Percentiles rank a stretch among this genome's conserved stretches.
Evolutionary conservation across 2,329 filamentous ascomycete genomes (phyloP).

Genomic region (Pestalotiopsis sp.): DNA sequence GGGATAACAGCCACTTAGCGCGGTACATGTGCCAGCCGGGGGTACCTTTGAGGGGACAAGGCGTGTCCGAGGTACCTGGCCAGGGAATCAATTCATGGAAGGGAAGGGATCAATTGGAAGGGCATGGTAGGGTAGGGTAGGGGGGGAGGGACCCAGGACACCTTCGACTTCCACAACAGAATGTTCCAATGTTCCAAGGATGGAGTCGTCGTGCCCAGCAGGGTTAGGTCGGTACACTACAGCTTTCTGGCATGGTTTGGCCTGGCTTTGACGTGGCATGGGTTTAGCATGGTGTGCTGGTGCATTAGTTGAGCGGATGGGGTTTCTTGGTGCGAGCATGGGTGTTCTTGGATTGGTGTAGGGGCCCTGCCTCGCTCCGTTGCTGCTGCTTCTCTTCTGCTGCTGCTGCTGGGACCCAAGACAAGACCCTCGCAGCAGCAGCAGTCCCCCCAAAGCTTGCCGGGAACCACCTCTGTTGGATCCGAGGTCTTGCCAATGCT

Average conservation of each 20-base stretch:
- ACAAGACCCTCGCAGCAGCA: not conserved
- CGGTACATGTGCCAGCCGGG: conserved; percentile 1
- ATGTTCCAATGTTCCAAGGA: not conserved
- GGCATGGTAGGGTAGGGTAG: not conserved
- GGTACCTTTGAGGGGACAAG: conserved; percentile 7
- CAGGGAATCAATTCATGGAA: not conserved
- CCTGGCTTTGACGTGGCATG: not conserved
- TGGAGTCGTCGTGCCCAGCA: not conserved
- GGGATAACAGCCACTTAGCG: conserved; percentile 12
- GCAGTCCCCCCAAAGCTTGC: not conserved
- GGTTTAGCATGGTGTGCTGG: not conserved
- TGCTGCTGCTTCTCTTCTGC: not conserved
- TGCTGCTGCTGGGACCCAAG: not conserved
- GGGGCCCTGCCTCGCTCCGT: not conserved
- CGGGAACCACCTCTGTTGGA: not conserved
- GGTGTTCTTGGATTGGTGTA: not conserved
- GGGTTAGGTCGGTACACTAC: not conserved
- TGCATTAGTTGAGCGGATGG: not conserved
- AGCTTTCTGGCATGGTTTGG: not conserved
- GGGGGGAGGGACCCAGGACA: not conserved
- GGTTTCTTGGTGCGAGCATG: not conserved
- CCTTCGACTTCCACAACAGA: not conserved
- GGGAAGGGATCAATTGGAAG: not conserved
- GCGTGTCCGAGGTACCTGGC: not conserved
- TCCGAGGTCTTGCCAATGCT: not conserved